Evolutionary conservation across 768 basidiomycete species (phyloP).

Genomic region (Boletus speciosus): DNA sequence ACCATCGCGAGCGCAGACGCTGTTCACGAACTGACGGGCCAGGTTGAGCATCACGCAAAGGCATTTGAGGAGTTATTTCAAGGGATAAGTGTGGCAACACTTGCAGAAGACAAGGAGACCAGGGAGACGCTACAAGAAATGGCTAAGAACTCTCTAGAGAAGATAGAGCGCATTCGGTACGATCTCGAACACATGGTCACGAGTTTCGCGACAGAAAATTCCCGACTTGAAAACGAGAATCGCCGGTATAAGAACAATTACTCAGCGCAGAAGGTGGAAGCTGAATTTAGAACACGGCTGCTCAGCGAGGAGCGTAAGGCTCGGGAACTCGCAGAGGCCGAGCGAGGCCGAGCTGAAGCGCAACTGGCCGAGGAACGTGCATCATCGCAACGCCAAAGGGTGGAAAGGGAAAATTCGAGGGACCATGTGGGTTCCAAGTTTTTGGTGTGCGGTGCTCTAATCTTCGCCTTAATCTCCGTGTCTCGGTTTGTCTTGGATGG

Average conservation of each 20-base stretch:
- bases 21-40: constrained; percentile 41
- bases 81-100: constrained; percentile 41
- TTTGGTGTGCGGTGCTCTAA: constrained; percentile 13
- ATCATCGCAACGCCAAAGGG: constrained; percentile 3
- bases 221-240: constrained; percentile 25
- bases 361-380: constrained; percentile 16
- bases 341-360: constrained; percentile 11
- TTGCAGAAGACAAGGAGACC: constrained; percentile 38
- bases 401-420: background rate
- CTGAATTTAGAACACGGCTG: constrained; percentile 7
- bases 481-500: constrained; percentile 14
- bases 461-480: constrained; percentile 11
- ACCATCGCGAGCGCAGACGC: constrained; percentile 46
- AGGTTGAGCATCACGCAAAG: constrained; percentile 39
- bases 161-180: constrained; percentile 40
- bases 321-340: constrained; percentile 16
- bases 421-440: background rate
- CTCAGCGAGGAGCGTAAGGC: constrained; percentile 23
- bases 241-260: constrained; percentile 8
- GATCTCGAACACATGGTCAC: constrained; percentile 39
- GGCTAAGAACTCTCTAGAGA: constrained; percentile 35
- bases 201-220: constrained; percentile 34
- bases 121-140: constrained; percentile 37
- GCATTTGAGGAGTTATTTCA: constrained; percentile 40
- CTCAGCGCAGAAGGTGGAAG: constrained; percentile 10